A percentile compares a stretch with the other conserved stretches of the same genome.
Conservation (phyloP, 2,329 filamentous ascomycete genomes). For the Trichophyton verrucosum region DNA sequence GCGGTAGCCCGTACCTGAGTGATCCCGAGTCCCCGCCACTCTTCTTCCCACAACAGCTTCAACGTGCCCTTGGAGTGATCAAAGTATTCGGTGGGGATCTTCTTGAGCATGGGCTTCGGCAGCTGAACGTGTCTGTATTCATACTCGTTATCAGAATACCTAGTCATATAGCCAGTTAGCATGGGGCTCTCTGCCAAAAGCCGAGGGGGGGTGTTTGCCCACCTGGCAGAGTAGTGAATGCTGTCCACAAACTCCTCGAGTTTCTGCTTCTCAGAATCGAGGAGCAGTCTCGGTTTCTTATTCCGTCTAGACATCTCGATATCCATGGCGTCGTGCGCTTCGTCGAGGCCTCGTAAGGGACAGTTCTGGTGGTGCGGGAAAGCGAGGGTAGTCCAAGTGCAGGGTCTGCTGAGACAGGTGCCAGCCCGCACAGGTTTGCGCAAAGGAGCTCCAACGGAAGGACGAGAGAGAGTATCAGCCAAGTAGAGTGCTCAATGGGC, state of each 20-base stretch:
- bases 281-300: constrained; percentile 65
- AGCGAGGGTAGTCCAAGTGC: background rate
- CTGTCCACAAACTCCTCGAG: constrained; percentile 85
- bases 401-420: background rate
- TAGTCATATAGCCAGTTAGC: constrained; percentile 27
- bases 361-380: background rate
- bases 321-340: constrained; percentile 26
- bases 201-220: background rate
- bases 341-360: background rate
- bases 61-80: constrained; percentile 79
- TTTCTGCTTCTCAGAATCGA: constrained; percentile 66
- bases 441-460: background rate
- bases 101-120: constrained; percentile 96
- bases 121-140: constrained; percentile 98
- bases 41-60: constrained; percentile 95
- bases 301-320: constrained; percentile 82
- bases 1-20: constrained; percentile 57
- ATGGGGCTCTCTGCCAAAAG: background rate
- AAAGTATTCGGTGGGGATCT: constrained; percentile 89
- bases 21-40: constrained; percentile 94
- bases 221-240: constrained; percentile 94
- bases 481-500: background rate
- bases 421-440: background rate
- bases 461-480: background rate
- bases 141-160: constrained; percentile 84